phyloP scores from a whole-genome alignment of 2,329 filamentous ascomycete genomes.

The Monilinia fructigena region DNA sequence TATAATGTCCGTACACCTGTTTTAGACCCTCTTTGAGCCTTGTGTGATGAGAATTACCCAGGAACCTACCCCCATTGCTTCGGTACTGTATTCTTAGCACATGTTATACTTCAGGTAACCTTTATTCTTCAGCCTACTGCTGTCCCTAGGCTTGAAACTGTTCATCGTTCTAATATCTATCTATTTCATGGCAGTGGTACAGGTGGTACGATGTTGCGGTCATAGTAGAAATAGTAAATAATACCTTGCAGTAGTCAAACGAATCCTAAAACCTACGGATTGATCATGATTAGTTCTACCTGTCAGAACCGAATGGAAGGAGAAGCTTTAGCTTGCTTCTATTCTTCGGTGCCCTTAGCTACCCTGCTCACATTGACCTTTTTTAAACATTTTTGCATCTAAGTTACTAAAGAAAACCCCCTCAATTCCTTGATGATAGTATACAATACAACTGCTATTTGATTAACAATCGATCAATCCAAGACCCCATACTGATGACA shows the following conservation, averaged over 20 bases:
- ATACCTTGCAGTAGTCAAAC: not conserved
- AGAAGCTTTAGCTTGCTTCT: not conserved
- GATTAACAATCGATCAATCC: not conserved
- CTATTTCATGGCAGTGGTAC: not conserved
- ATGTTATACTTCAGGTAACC: not conserved
- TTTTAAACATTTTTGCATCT: slow-evolving; percentile 1
- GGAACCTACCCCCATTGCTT: not conserved
- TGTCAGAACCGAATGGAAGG: not conserved
- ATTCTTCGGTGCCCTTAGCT: not conserved
- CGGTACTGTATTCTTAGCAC: not conserved
- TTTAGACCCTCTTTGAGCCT: slow-evolving; percentile 5
- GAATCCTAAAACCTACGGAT: not conserved
- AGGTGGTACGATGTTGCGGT: not conserved
- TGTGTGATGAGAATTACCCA: slow-evolving; percentile 1
- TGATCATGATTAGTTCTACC: not conserved
- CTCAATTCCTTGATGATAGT: not conserved
- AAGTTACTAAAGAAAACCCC: slow-evolving; percentile 1
- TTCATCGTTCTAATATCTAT: not conserved
- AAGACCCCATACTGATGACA: not conserved
- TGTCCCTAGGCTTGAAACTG: not conserved
- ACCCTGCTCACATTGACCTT: not conserved
- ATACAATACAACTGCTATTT: not conserved
- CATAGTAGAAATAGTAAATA: not conserved
- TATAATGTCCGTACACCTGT: slow-evolving; percentile 7
- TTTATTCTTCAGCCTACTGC: not conserved